A percentile compares a stretch with the other conserved stretches of the same genome.
Evolutionary conservation across 108 stramenopile species (phyloP).

Genomic region (Nannochloropsis salina): DNA sequence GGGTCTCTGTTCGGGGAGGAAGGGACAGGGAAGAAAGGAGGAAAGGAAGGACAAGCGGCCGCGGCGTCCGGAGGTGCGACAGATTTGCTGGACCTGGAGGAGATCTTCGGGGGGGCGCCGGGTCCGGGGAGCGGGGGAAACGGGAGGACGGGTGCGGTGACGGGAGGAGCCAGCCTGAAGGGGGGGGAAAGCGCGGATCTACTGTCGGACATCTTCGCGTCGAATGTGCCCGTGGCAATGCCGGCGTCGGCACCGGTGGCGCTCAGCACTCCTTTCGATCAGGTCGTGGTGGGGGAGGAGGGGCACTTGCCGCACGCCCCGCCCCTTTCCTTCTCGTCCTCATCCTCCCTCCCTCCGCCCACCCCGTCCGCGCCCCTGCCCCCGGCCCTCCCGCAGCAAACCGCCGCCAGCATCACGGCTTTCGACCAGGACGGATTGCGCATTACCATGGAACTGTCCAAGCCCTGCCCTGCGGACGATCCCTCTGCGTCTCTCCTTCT

Average conservation of each 20-base stretch:
- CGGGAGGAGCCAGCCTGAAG: conserved; percentile 42
- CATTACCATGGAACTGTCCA: conserved; percentile 47
- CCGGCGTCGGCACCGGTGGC: conserved; percentile 26
- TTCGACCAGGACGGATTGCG: conserved; percentile 37
- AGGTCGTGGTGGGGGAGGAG: not conserved
- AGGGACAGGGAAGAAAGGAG: not conserved
- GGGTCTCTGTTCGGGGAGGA: conserved; percentile 22
- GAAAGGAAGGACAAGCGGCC: conserved; percentile 15
- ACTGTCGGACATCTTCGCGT: conserved; percentile 40
- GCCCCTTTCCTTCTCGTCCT: not conserved
- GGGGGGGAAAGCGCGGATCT: conserved; percentile 38
- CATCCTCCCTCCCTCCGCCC: not conserved
- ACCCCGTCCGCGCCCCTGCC: not conserved
- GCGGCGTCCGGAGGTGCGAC: conserved; percentile 24
- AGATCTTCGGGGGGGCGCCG: conserved; percentile 77
- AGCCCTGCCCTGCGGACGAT: conserved; percentile 28
- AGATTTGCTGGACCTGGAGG: conserved; percentile 71
- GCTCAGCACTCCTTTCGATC: conserved; percentile 28
- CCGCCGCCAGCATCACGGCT: conserved; percentile 8
- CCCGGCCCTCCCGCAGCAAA: not conserved
- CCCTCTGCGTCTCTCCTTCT: conserved; percentile 39
- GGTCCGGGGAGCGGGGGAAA: conserved; percentile 51
- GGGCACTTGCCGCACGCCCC: not conserved
- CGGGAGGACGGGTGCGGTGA: conserved; percentile 51
- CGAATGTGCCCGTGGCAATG: not conserved